These are phyloP conservation scores for Rhypophila decipiens DNA, from an alignment of 495 filamentous ascomycete genomes.

Conservation along the genomic window DNA sequence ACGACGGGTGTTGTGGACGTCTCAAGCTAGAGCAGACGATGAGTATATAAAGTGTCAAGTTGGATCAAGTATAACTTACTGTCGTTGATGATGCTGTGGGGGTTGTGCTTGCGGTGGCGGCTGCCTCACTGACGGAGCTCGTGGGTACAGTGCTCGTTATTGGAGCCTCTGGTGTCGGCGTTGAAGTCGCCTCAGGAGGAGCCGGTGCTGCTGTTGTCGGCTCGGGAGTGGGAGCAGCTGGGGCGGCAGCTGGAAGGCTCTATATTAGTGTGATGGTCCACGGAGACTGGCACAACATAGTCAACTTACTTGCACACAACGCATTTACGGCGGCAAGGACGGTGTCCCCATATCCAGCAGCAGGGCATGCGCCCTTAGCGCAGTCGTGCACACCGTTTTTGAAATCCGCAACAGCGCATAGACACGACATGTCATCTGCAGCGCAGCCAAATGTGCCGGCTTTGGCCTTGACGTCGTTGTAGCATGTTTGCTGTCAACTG, in stretches of 20 bases:
- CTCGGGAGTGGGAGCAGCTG: slow-evolving; percentile 8
- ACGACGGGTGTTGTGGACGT: background rate
- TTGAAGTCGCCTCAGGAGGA: slow-evolving; percentile 2
- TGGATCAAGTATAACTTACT: background rate
- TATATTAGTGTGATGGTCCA: slow-evolving; percentile 1
- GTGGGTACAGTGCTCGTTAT: background rate
- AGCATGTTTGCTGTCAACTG: slow-evolving; percentile 16
- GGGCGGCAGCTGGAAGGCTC: slow-evolving; percentile 12
- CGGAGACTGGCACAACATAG: background rate
- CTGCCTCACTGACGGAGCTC: background rate
- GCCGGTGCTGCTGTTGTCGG: slow-evolving; percentile 10
- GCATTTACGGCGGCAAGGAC: slow-evolving; percentile 11
- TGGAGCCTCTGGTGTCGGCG: background rate
- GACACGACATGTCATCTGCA: slow-evolving; percentile 14
- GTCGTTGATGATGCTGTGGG: background rate
- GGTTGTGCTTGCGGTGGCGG: background rate
- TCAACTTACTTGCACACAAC: slow-evolving; percentile 31
- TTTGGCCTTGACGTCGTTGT: slow-evolving; percentile 4
- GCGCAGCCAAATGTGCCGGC: slow-evolving; percentile 13
- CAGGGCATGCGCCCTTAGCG: slow-evolving; percentile 14
- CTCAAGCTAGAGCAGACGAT: background rate
- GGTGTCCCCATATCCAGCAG: slow-evolving; percentile 6
- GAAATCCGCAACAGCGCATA: slow-evolving; percentile 21
- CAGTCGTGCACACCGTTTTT: slow-evolving; percentile 12
- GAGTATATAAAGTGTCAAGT: background rate